Evolutionary conservation across 2,329 filamentous ascomycete genomes (phyloP).

Genomic region (Scedosporium minutisporum): DNA sequence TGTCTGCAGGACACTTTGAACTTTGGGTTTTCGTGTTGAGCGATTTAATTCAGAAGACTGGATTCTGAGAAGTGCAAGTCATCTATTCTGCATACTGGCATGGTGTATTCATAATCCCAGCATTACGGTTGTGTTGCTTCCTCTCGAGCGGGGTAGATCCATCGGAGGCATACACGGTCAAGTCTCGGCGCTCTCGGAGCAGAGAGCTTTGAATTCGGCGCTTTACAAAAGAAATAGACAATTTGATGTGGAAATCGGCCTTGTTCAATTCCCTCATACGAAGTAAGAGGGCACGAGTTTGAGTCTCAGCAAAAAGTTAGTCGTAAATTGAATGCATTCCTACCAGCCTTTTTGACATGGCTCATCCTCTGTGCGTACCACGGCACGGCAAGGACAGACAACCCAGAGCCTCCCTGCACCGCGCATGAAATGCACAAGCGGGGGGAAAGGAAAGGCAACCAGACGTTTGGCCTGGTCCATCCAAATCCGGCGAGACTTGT

Average conservation of each 20-base stretch:
- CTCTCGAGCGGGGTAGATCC: neutral
- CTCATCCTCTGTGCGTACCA: neutral
- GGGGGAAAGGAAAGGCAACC: neutral
- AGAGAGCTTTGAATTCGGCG: neutral
- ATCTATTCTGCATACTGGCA: too few relatives aligned
- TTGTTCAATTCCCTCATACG: neutral
- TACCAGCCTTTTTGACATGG: neutral
- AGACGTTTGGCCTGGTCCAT: neutral
- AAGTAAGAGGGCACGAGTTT: neutral
- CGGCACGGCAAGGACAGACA: neutral
- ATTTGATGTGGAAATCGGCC: neutral
- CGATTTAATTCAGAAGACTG: too few relatives aligned
- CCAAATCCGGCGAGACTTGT: neutral
- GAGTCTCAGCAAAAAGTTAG: too few relatives aligned
- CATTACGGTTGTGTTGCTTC: too few relatives aligned
- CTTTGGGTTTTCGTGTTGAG: too few relatives aligned
- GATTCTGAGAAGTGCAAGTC: too few relatives aligned
- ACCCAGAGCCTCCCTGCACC: neutral
- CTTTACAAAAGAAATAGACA: neutral
- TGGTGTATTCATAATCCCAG: too few relatives aligned
- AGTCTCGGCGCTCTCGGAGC: neutral
- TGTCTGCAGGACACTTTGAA: too few relatives aligned
- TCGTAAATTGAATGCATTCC: neutral
- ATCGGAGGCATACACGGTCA: neutral
- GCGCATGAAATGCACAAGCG: neutral